Evolutionary conservation across 2,329 filamentous ascomycete species (phyloP), one percentile per base, ranked within the genome.

Genomic region (Colletotrichum endophyticum): DNA sequence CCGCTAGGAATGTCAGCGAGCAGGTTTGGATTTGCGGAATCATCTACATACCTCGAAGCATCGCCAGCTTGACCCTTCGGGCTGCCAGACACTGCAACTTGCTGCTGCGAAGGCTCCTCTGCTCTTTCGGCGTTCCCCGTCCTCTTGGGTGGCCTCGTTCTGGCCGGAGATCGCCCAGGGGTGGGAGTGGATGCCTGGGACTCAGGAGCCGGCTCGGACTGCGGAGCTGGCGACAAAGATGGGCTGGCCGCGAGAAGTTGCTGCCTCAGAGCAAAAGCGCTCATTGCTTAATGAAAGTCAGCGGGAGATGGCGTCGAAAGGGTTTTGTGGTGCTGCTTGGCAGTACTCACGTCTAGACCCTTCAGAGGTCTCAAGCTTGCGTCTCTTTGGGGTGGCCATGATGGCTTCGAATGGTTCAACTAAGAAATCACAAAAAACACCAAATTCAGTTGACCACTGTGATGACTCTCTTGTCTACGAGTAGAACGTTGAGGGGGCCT

Each of bases 231-330:
- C 15, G 74, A 76, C 28, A 73, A 70, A 62, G 74, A 73, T 8
- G 74, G 66, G 19, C 74, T 74, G 9, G 59, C 70, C 39, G 70
- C 68, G 13, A 79, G 80, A 5, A 87, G 80, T 71, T 82, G 84
- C 72, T 85, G 85, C 4, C 87, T 83, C 44, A 87, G 81, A 27
- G 87, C 86, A 80, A 88, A 87, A 25, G 87, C 87, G 80, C 87
- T 88, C 83, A 87, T 82, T 22, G 81, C 83, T 86, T 67, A 66
- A 19, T 16, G 76, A 27, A 77, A 44, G 69, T 75, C 78, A 80
- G 66, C 27, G 53, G 32, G 25, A n/a, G 25, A 70, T 64, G 30
- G 19, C 25, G 16, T 36, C 6, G n/a, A 53, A 53, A 53, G 62
- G 19, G 19, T 12, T 12, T n/a, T 64, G 7, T 39, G 3, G 32